Conservation (phyloP, 306 rosid genomes). For the cucumber (Cucumis sativus) region Cucumber_9930_V3 NC_026660.2:6903001-6903500, state of each 20-base stretch:
- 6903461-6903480: conserved; percentile 14
- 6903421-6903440: not conserved
- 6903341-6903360: conserved; percentile 47
- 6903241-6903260: not conserved
- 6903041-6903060: not conserved
- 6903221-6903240: not conserved
- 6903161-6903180: not conserved
- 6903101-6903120: not conserved
- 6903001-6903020: not conserved
- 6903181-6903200: not conserved
- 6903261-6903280: not conserved
- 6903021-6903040: not conserved
- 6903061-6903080: not conserved
- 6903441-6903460: too few relatives aligned
- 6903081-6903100: not conserved
- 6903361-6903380: conserved; percentile 15
- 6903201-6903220: not conserved
- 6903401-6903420: not conserved
- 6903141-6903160: not conserved
- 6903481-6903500: not conserved
- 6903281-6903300: not conserved
- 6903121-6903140: not conserved
- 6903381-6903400: conserved; percentile 23
- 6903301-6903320: not conserved
- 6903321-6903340: conserved; percentile 11